Evolutionary conservation across 2,329 filamentous ascomycete species (phyloP).

Genomic region (Alternaria brassicae): DNA sequence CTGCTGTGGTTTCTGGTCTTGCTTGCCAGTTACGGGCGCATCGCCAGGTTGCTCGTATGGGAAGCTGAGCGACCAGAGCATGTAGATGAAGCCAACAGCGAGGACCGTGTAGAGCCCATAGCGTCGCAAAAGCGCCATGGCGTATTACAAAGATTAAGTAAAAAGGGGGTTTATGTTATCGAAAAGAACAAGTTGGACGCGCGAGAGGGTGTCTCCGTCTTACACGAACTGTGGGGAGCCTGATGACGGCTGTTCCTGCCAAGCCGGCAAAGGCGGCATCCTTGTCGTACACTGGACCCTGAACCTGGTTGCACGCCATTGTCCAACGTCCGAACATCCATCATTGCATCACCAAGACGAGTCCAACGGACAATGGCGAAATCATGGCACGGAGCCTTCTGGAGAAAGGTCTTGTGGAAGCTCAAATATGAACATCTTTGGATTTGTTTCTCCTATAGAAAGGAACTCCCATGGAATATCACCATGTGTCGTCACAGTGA

Average conservation of each 20-base stretch:
- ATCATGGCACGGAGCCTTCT: background rate
- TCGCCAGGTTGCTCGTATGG: conserved; percentile 34
- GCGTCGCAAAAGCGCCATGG: conserved; percentile 51
- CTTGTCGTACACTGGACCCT: conserved; percentile 10
- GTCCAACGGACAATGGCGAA: background rate
- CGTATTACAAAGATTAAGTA: conserved; percentile 21
- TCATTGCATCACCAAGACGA: background rate
- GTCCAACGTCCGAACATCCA: background rate
- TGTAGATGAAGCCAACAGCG: conserved; percentile 45
- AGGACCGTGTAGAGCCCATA: conserved; percentile 47
- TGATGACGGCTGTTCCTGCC: conserved; percentile 17
- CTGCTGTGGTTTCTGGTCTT: conserved; percentile 17
- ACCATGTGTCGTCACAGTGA: background rate
- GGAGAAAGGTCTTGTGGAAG: background rate
- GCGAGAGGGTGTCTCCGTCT: conserved; percentile 3
- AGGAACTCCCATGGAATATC: background rate
- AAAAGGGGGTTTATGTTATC: conserved; percentile 11
- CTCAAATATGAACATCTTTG: background rate
- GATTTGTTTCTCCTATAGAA: background rate
- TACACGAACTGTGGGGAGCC: conserved; percentile 12
- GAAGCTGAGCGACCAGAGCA: conserved; percentile 48
- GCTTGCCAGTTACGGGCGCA: conserved; percentile 8
- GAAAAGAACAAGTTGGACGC: conserved; percentile 7
- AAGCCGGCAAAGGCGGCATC: conserved; percentile 11
- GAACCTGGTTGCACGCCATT: background rate